phyloP scores from a whole-genome alignment of 208 protist genomes.

The Acanthamoeba pearcei region DNA sequence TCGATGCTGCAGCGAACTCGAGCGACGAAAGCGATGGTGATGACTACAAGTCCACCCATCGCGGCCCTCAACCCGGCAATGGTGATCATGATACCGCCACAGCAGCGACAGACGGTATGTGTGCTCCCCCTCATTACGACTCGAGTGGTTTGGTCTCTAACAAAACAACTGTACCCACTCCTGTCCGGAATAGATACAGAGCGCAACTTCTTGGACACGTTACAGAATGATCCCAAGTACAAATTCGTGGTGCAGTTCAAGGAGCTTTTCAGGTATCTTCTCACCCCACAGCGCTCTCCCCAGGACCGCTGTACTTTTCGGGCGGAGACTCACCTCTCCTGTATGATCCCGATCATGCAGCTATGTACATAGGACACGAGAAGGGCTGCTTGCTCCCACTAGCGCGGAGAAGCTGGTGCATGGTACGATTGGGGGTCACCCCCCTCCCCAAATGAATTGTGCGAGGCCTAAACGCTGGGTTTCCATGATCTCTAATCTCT shows the following conservation, averaged over 20 bases:
- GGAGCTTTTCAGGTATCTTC: constrained; percentile 30
- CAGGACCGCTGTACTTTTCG: not conserved
- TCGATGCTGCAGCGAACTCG: not conserved
- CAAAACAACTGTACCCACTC: too few relatives aligned
- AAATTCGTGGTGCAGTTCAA: constrained; percentile 66
- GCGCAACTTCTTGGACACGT: not conserved
- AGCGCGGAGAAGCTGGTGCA: not conserved
- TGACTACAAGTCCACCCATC: not conserved
- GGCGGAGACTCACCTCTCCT: too few relatives aligned
- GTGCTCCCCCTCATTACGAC: too few relatives aligned
- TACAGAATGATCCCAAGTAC: constrained; percentile 60
- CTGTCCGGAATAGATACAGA: not conserved
- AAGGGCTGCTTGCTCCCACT: not conserved
- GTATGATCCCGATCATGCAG: not conserved
- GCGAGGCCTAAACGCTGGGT: too few relatives aligned
- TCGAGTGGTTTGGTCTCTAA: too few relatives aligned
- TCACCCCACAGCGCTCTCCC: not conserved
- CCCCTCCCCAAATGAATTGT: not conserved
- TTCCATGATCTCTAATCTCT: too few relatives aligned
- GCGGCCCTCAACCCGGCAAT: not conserved
- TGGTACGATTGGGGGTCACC: not conserved
- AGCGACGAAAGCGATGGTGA: not conserved
- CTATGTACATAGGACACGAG: constrained; percentile 19
- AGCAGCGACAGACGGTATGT: not conserved
- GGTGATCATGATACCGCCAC: too few relatives aligned